Percentiles rank a stretch among this genome's conserved stretches.
phyloP scores from a whole-genome alignment of 31 red algal species.

The Porphyra umbilicalis region DNA sequence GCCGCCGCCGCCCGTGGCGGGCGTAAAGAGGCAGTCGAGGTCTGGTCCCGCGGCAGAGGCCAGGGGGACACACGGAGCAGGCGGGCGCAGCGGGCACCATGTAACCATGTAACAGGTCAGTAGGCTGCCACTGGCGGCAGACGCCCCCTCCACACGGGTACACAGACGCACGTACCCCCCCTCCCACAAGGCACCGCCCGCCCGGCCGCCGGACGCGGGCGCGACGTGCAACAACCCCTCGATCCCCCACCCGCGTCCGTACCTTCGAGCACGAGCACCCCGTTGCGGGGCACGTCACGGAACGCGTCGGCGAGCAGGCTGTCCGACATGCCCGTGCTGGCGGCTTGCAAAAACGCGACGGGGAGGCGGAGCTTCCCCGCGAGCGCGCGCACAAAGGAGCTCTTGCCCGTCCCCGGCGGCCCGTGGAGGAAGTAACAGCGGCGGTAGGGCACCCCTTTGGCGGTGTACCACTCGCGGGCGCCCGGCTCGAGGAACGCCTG shows the following conservation, averaged over 20 bases:
- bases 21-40: constrained; percentile 26
- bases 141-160: no score
- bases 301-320: constrained; percentile 19
- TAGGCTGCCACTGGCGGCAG: no score
- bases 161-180: no score
- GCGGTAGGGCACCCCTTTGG: constrained; percentile 21
- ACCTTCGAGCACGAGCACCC: constrained; percentile 32
- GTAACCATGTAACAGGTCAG: no score
- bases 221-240: no score
- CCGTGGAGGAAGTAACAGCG: constrained; percentile 37
- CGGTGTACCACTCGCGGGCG: constrained; percentile 16
- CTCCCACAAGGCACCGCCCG: no score
- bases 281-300: constrained; percentile 8
- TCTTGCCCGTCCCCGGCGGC: constrained; percentile 39
- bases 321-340: constrained; percentile 27
- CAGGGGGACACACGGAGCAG: no score
- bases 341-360: constrained; percentile 26
- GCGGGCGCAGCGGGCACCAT: no score
- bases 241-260: no score
- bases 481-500: constrained; percentile 14
- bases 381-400: constrained; percentile 29
- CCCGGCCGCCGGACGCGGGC: no score
- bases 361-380: constrained; percentile 11
- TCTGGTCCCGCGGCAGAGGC: no score
- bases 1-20: not conserved